Evolutionary conservation across 257 asterid species (phyloP).

Genomic region (Solanum chmielewskii): DNA sequence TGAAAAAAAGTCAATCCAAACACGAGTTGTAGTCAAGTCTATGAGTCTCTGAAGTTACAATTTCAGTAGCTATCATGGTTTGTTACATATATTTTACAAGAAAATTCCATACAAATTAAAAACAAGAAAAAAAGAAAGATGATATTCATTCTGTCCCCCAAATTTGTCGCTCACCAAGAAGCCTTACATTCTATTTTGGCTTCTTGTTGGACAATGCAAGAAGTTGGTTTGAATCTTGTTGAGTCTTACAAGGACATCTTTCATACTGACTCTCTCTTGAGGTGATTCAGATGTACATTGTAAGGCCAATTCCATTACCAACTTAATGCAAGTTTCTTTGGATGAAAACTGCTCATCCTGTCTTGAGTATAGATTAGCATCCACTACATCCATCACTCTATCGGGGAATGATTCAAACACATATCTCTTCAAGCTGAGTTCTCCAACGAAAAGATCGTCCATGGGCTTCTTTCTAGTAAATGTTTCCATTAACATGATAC

Average conservation of each 20-base stretch:
- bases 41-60: not conserved
- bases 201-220: not conserved
- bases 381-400: not conserved
- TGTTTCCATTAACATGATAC: not conserved
- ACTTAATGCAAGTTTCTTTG: not conserved
- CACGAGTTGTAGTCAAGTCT: not conserved
- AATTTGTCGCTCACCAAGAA: not conserved
- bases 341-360: not conserved
- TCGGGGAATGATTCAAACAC: not conserved
- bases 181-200: not conserved
- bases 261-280: not conserved
- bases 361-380: not conserved
- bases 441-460: not conserved
- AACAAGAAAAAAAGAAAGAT: too few relatives aligned
- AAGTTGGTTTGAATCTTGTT: not conserved
- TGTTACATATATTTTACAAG: not conserved
- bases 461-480: slow-evolving; percentile 2
- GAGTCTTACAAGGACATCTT: not conserved
- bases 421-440: not conserved
- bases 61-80: not conserved
- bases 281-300: not conserved
- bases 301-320: not conserved
- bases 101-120: not conserved
- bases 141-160: not conserved
- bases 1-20: not conserved